Conservation (phyloP, 306 rosid genomes). For the Dryas drummondii region DNA sequence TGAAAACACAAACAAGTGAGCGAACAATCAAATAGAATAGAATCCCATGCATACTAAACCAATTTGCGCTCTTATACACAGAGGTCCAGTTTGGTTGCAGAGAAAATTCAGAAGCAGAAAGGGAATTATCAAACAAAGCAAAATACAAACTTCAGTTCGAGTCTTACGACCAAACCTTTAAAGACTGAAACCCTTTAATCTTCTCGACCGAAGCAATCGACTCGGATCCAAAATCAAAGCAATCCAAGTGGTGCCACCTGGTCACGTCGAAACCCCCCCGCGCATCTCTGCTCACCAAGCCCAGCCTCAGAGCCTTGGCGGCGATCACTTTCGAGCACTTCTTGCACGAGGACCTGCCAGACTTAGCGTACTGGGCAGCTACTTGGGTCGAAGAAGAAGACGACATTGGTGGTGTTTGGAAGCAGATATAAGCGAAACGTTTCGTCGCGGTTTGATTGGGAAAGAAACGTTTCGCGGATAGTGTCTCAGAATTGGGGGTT, state of each 20-base stretch:
- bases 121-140: conserved; percentile 7
- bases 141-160: not conserved
- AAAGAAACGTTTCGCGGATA: not conserved
- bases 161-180: conserved; percentile 37
- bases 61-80: too few relatives aligned
- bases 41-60: not conserved
- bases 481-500: not conserved
- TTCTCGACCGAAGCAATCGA: conserved; percentile 31
- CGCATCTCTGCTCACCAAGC: conserved; percentile 40
- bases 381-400: conserved; percentile 32
- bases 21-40: not conserved
- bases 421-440: not conserved
- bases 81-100: not conserved
- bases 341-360: conserved; percentile 61
- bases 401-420: conserved; percentile 35
- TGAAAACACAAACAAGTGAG: conserved; percentile 23
- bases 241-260: conserved; percentile 68
- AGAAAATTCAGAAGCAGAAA: not conserved
- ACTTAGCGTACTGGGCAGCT: conserved; percentile 61
- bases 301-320: conserved; percentile 49
- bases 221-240: conserved; percentile 43
- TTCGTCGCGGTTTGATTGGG: not conserved
- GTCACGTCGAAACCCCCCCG: conserved; percentile 41
- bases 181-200: conserved; percentile 52
- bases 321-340: conserved; percentile 48